Evolutionary conservation across 331 rosid species (phyloP), one percentile per base, ranked within the genome.

Genomic region (Spiraea crenata): DNA sequence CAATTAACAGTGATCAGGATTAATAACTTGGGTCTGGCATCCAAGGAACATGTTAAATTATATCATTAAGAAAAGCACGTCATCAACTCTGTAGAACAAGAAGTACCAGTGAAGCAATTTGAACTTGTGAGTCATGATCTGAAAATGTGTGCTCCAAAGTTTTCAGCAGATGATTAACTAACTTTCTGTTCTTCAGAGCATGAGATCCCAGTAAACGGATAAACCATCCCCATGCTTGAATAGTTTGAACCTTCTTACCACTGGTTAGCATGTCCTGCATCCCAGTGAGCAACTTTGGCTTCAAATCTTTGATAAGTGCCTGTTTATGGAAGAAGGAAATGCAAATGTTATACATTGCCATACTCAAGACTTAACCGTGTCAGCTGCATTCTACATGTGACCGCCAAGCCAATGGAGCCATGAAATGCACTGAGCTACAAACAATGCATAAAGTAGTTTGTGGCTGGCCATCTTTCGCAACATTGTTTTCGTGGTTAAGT

Each of bases 211-310:
- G 82, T 69, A 92, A 74, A 65, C 75, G 82, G 81, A 90, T 80
- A 84, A 86, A 92, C 96, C 96, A 92, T 59, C 96, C 90, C 96
- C 98, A 92, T 81, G 96, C 96, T 63, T 60, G 88, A 82, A 88
- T 80, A 48, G 91, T 72, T 67, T 79, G 90, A 85, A 85, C 77
- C 86, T 85, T 88, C 89, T 82, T 83, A 45, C 96, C 93, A 25
- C 66, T 80, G 61, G 80, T 84, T 31, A 90, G 83, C 80, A 86
- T 67, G 72, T 80, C 65, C 48, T 85, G 86, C 96, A 90, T 82
- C 75, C 81, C 76, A 72, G 51, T 61, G 39, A 88, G 88, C 83
- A 90, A 76, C 17, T 69, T 88, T 65, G 47, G 76, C 86, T 84
- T 92, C 80, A 92, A 81, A 88, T 90, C 96, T 82, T 80, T 90